A percentile compares a stretch with the other conserved stretches of the same genome.
Evolutionary conservation across 768 basidiomycete genomes (phyloP).

Genomic region (Termitomyces sp.): DNA sequence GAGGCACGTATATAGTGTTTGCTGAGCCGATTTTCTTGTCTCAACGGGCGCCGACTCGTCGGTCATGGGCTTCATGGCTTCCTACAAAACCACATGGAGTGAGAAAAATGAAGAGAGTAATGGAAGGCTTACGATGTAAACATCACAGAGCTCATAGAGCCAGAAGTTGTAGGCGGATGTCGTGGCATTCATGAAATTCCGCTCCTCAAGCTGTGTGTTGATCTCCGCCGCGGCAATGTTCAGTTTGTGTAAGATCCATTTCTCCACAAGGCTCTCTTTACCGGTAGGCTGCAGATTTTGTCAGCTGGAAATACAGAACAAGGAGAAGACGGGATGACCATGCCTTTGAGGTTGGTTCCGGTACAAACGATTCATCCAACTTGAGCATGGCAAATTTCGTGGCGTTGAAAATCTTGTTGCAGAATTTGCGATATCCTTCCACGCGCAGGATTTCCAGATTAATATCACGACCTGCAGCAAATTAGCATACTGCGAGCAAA

Average conservation of each 20-base stretch:
- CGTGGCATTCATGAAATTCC: slow-evolving; percentile 94
- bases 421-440: slow-evolving; percentile 98
- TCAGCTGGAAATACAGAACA: slow-evolving; percentile 7
- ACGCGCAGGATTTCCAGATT: slow-evolving; percentile 94
- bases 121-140: slow-evolving; percentile 77
- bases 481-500: background rate
- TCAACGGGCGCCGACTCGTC: slow-evolving; percentile 66
- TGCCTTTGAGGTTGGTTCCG: slow-evolving; percentile 68
- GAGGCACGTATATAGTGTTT: slow-evolving; percentile 93
- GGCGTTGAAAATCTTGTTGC: slow-evolving; percentile 99
- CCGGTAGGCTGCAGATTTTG: slow-evolving; percentile 65
- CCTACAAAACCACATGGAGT: slow-evolving; percentile 42
- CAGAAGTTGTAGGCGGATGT: slow-evolving; percentile 88
- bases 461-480: slow-evolving; percentile 80
- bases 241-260: slow-evolving; percentile 94
- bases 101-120: background rate
- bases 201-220: slow-evolving; percentile 68
- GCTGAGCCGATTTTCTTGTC: slow-evolving; percentile 80
- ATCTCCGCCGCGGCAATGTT: slow-evolving; percentile 76
- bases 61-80: slow-evolving; percentile 98
- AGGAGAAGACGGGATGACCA: slow-evolving; percentile 37
- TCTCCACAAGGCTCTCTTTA: slow-evolving; percentile 87
- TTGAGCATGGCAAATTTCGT: slow-evolving; percentile 99
- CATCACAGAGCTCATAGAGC: slow-evolving; percentile 98
- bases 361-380: slow-evolving; percentile 80